A percentile compares a stretch with the other conserved stretches of the same genome.
These are phyloP conservation scores for Aureobasidium sp. DNA, from an alignment of 2,329 filamentous ascomycete genomes.

Conservation along the genomic window DNA sequence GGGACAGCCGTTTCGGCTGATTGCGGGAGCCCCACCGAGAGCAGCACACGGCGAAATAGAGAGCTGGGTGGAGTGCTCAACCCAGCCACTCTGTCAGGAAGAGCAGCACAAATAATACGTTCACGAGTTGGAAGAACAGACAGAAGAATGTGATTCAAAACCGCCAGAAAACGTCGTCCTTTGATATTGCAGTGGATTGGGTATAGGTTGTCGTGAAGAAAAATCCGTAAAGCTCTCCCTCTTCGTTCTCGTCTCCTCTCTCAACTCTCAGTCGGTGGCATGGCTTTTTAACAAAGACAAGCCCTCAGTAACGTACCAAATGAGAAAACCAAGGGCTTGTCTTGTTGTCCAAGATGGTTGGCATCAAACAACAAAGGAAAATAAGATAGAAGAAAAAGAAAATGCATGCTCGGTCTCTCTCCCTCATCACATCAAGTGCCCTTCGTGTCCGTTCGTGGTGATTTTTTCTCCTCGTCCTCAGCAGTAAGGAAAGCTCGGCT, in stretches of 20 bases:
- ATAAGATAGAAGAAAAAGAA: neutral
- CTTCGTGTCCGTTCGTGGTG: conserved; percentile 1
- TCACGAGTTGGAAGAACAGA: neutral
- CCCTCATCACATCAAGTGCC: conserved; percentile 4
- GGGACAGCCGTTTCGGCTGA: neutral
- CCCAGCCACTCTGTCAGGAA: neutral
- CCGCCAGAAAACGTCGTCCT: conserved; percentile 8
- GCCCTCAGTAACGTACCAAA: conserved; percentile 2
- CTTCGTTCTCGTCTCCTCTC: conserved; percentile 1
- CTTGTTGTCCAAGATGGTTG: neutral
- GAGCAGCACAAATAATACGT: neutral
- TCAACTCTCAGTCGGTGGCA: conserved; percentile 10
- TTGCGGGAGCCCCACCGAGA: neutral
- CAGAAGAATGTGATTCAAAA: neutral
- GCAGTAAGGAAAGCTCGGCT: neutral
- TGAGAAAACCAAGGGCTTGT: neutral
- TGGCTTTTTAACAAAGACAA: neutral
- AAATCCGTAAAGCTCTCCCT: conserved; percentile 14
- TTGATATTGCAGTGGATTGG: conserved; percentile 8
- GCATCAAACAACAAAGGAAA: conserved; percentile 14
- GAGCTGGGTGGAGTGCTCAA: neutral
- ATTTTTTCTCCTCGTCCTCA: conserved; percentile 3
- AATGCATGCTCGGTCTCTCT: conserved; percentile 7
- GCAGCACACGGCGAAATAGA: neutral
- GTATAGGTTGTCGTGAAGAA: conserved; percentile 14